A percentile compares a stretch with the other conserved stretches of the same genome.
Conservation (phyloP, 75 land plant species). For the Gnetum montanum region DNA sequence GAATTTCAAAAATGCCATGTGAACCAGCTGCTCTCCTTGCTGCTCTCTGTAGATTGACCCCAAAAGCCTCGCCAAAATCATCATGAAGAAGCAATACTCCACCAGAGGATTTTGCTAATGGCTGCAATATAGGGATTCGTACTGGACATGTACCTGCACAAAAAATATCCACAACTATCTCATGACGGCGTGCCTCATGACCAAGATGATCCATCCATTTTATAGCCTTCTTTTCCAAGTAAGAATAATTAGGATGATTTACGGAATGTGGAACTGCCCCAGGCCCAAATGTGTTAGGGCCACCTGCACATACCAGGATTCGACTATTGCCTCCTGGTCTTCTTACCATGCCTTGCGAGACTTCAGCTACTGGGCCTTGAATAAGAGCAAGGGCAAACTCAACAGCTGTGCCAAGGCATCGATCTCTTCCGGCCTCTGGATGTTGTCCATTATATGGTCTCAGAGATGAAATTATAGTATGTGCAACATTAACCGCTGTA, state of each 20-base stretch:
- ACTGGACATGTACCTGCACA: slow-evolving; percentile 99
- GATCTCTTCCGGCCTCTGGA: slow-evolving; percentile 72
- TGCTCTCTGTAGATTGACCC: slow-evolving; percentile 90
- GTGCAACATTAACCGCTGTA: slow-evolving; percentile 71
- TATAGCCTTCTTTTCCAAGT: slow-evolving; percentile 75
- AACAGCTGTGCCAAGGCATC: slow-evolving; percentile 91
- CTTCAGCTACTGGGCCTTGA: slow-evolving; percentile 83
- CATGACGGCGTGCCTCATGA: slow-evolving; percentile 56
- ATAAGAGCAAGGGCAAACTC: slow-evolving; percentile 91
- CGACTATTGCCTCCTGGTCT: slow-evolving; percentile 82
- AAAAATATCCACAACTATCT: slow-evolving; percentile 76
- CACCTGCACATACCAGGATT: slow-evolving; percentile 83
- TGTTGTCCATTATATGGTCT: slow-evolving; percentile 62
- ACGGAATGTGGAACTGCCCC: slow-evolving; percentile 87
- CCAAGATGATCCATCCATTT: slow-evolving; percentile 96
- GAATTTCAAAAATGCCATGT: slow-evolving; percentile 76
- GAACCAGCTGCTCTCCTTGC: slow-evolving; percentile 78
- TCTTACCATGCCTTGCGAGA: slow-evolving; percentile 63
- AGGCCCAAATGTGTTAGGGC: slow-evolving; percentile 92
- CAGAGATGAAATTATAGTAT: slow-evolving; percentile 73
- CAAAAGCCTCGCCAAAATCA: slow-evolving; percentile 98
- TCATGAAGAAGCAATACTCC: slow-evolving; percentile 92
- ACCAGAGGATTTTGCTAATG: slow-evolving; percentile 87
- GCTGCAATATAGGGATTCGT: slow-evolving; percentile 82
- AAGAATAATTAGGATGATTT: slow-evolving; percentile 87